phyloP scores from a whole-genome alignment of 371 early-diverging fungal species.

The Dinochytrium kinnereticum region DNA sequence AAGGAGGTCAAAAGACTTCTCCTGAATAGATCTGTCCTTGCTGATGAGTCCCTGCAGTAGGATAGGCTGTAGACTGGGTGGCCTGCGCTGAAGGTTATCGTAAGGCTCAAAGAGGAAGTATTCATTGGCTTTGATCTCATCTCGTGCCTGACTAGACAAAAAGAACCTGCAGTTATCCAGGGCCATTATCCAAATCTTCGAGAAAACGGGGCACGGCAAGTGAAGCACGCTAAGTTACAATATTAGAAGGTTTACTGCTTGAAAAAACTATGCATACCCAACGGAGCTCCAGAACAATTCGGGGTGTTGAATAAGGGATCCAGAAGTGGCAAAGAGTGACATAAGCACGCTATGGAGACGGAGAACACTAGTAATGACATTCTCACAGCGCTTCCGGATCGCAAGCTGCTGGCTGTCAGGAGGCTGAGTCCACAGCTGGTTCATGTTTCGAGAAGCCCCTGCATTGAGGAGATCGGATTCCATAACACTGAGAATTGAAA shows the following conservation, averaged over 20 bases:
- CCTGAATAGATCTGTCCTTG: conserved; percentile 26
- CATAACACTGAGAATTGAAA: conserved; percentile 28
- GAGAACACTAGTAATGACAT: conserved; percentile 26
- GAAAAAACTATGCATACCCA: conserved; percentile 22
- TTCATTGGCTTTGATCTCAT: conserved; percentile 18
- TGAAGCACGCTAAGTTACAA: conserved; percentile 34
- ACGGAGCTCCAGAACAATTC: conserved; percentile 42
- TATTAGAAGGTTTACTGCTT: not conserved
- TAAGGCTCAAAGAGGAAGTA: conserved; percentile 14
- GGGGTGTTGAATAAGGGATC: conserved; percentile 12
- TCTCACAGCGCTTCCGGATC: not conserved
- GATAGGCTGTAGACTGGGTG: conserved; percentile 36
- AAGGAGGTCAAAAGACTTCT: conserved; percentile 43
- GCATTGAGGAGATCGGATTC: conserved; percentile 23
- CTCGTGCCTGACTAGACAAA: conserved; percentile 22
- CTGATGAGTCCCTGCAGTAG: conserved; percentile 43
- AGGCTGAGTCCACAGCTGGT: not conserved
- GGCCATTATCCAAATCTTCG: conserved; percentile 29
- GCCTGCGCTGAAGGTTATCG: conserved; percentile 11
- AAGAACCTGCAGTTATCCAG: conserved; percentile 39
- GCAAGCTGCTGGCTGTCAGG: not conserved
- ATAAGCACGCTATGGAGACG: conserved; percentile 38
- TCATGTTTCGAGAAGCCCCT: not conserved
- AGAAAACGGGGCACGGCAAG: conserved; percentile 31
- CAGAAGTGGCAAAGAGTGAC: conserved; percentile 1